These are phyloP conservation scores for Poa annua DNA, from an alignment of 176 grass and related monocot genomes.

Conservation along the genomic window DNA sequence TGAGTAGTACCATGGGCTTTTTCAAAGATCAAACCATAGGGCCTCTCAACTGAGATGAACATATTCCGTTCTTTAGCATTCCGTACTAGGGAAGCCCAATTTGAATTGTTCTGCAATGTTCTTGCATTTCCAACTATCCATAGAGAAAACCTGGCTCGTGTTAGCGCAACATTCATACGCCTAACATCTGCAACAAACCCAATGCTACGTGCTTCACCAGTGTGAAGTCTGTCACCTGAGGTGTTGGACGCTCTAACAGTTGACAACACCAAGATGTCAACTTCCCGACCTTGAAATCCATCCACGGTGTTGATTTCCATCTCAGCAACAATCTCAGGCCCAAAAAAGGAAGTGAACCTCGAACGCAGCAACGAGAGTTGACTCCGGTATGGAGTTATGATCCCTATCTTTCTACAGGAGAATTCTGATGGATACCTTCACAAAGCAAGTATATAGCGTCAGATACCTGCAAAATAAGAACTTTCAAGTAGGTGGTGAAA, in stretches of 20 bases:
- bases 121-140: slow-evolving; percentile 95
- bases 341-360: slow-evolving; percentile 71
- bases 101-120: slow-evolving; percentile 75
- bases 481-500: background rate
- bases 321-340: slow-evolving; percentile 79
- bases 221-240: slow-evolving; percentile 35
- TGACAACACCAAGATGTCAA: slow-evolving; percentile 91
- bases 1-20: slow-evolving; percentile 36
- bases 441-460: slow-evolving; percentile 44
- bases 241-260: slow-evolving; percentile 89
- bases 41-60: slow-evolving; percentile 61
- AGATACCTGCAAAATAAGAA: slow-evolving; percentile 23
- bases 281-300: slow-evolving; percentile 99
- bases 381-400: slow-evolving; percentile 94
- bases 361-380: slow-evolving; percentile 84
- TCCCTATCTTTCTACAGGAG: slow-evolving; percentile 69
- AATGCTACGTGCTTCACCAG: slow-evolving; percentile 65
- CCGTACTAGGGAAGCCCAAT: slow-evolving; percentile 80
- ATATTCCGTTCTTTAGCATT: slow-evolving; percentile 78
- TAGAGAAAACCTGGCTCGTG: slow-evolving; percentile 83
- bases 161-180: slow-evolving; percentile 98
- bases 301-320: slow-evolving; percentile 97
- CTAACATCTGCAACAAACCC: slow-evolving; percentile 98
- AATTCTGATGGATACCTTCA: slow-evolving; percentile 80
- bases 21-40: slow-evolving; percentile 69